phyloP scores from a whole-genome alignment of 2,329 filamentous ascomycete genomes.

The Coniella vitis region DNA sequence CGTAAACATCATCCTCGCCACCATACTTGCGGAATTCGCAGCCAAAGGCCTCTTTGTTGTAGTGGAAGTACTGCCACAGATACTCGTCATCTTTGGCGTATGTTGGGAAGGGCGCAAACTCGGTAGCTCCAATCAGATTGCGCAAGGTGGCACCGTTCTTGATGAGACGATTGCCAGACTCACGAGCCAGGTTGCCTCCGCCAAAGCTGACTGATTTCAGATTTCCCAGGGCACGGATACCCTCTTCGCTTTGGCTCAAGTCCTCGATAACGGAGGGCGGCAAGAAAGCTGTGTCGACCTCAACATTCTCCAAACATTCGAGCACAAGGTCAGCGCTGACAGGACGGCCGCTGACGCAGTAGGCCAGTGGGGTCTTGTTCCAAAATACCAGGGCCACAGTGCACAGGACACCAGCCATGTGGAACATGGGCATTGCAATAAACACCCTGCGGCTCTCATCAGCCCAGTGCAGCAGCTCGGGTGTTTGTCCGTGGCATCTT shows the following conservation, averaged over 20 bases:
- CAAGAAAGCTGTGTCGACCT: constrained; percentile 24
- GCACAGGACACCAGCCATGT: constrained; percentile 29
- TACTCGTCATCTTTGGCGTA: constrained; percentile 27
- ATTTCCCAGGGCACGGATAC: constrained; percentile 25
- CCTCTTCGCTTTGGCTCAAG: constrained; percentile 28
- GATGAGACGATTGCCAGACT: constrained; percentile 32
- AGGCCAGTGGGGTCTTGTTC: constrained; percentile 22
- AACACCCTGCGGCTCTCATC: constrained; percentile 4
- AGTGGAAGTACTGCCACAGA: constrained; percentile 37
- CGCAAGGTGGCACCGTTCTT: constrained; percentile 26
- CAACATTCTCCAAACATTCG: constrained; percentile 24
- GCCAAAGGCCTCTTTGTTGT: constrained; percentile 34
- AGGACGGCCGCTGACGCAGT: constrained; percentile 27
- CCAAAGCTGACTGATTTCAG: constrained; percentile 24
- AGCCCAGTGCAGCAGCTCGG: not conserved
- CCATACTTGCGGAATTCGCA: constrained; percentile 31
- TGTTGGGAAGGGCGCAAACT: constrained; percentile 25
- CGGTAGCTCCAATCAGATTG: constrained; percentile 36
- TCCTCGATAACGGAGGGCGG: constrained; percentile 38
- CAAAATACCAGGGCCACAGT: constrained; percentile 24
- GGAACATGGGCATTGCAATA: constrained; percentile 31
- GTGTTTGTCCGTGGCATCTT: constrained; percentile 15
- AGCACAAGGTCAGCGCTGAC: constrained; percentile 28
- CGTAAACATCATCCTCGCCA: constrained; percentile 28
- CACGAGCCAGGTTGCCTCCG: constrained; percentile 30